phyloP scores from a whole-genome alignment of 2,329 filamentous ascomycete species.

The Phoma sp. region DNA sequence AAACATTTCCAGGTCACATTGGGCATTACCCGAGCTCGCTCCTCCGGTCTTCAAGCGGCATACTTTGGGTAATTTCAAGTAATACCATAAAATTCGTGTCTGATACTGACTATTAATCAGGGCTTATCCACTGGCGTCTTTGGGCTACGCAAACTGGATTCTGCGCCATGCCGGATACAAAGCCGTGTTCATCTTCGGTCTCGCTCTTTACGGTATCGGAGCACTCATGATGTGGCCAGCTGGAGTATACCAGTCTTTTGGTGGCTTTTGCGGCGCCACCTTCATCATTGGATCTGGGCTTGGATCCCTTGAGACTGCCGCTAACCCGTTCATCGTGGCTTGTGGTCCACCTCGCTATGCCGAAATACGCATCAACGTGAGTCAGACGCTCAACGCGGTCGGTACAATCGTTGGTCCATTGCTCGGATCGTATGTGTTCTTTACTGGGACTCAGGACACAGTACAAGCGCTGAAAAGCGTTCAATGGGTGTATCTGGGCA shows the following conservation, averaged over 20 bases:
- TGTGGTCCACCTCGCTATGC: not conserved
- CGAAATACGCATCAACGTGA: not conserved
- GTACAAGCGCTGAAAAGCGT: not conserved
- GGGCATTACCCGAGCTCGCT: not conserved
- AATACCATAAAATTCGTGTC: no score
- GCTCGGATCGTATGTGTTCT: not conserved
- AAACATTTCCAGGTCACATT: not conserved
- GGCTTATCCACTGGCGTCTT: not conserved
- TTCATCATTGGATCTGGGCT: not conserved
- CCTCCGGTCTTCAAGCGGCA: not conserved
- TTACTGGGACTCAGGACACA: not conserved
- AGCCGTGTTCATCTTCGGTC: not conserved
- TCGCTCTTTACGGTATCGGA: not conserved
- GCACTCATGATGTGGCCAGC: not conserved
- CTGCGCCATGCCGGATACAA: not conserved
- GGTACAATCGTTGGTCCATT: not conserved
- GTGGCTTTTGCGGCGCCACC: not conserved
- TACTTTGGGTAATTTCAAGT: not conserved
- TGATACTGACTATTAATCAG: not conserved
- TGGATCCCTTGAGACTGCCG: not conserved
- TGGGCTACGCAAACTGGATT: not conserved
- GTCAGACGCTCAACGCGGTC: not conserved
- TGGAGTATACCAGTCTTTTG: not conserved
- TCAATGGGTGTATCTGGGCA: not conserved
- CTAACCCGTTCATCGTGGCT: not conserved